These are phyloP conservation scores for Pythium scleroteichum DNA, from an alignment of 352 stramenopile species.

Conservation along the genomic window DNA sequence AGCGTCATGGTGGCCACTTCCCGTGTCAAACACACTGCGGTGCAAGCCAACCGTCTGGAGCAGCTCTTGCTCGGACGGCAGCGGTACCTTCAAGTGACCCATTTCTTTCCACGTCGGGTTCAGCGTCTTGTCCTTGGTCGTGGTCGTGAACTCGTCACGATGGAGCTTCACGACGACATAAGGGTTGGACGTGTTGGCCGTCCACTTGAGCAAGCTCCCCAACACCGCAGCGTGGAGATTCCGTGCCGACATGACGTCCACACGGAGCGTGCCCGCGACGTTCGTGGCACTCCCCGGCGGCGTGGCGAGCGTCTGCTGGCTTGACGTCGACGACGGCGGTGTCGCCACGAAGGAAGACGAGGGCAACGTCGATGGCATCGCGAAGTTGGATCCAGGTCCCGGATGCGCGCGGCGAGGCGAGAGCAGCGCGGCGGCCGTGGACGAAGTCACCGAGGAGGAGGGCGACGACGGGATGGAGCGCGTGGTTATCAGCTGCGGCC, in stretches of 20 bases:
- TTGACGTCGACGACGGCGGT: not conserved
- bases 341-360: not conserved
- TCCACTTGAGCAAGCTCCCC: conserved; percentile 69
- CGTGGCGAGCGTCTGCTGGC: conserved; percentile 1
- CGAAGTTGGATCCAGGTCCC: not conserved
- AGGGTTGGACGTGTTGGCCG: conserved; percentile 64
- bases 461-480: conserved; percentile 14
- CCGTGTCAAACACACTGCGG: conserved; percentile 17
- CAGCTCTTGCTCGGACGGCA: conserved; percentile 60
- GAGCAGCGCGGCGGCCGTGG: conserved; percentile 11
- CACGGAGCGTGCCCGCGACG: conserved; percentile 46
- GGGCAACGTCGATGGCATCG: not conserved
- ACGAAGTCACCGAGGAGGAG: not conserved
- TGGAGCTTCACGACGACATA: conserved; percentile 62
- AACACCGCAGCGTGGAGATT: conserved; percentile 62
- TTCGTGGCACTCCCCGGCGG: conserved; percentile 4
- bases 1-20: conserved; percentile 9
- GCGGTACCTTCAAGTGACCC: conserved; percentile 47
- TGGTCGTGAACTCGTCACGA: conserved; percentile 56
- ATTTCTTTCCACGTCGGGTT: conserved; percentile 72
- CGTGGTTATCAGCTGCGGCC: conserved; percentile 9
- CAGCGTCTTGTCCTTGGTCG: conserved; percentile 44
- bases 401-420: conserved; percentile 6
- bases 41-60: conserved; percentile 39
- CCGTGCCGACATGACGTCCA: conserved; percentile 59